Evolutionary conservation across 805 yeast species (phyloP), one percentile per base, ranked within the genome.

Genomic region (Candida oleophila): DNA sequence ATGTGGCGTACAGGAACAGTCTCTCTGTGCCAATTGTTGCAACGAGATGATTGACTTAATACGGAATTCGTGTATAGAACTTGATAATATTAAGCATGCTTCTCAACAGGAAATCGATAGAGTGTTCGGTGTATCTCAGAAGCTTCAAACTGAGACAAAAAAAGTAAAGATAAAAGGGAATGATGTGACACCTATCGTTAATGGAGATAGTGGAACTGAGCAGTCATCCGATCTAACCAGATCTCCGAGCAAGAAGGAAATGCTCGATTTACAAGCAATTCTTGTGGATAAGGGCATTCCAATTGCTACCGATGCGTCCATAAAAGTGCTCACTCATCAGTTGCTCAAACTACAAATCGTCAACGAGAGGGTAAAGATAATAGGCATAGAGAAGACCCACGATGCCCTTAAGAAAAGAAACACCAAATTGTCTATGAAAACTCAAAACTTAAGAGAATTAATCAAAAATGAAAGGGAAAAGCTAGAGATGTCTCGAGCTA

Each of bases 61-160:
- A 15, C 47, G 64, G 20, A 62, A 63, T 48, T 56, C 63, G 1
- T 61, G 62, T 32, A 42, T 54, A 5, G 57, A 54, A 25, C 65
- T 60, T 36, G 73, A 68, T 36, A 37, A 33, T 14, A 20, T 51
- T 22, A 68, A 64, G 38, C 32, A 41, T 5, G 28, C 43, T 2
- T 50, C 61, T 45, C 54, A 64, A 12, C 38, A 35, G 11, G 58
- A 59, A 22, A 67, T 70, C 22, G 55, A 68, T 46, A 42, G 51
- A 16, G 54, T 69, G 1, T 69, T 70, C 38, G 47, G 45, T 2
- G 45, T 50, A 4, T 52, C 59, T 18, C 41, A 43, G n/a, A 25
- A 41, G 22, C 49, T 60, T 33, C 51, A 44, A 33, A 25, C 11
- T 25, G 30, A 25, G n/a, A n/a, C n/a, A n/a, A n/a, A n/a, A n/a